Evolutionary conservation across 495 filamentous ascomycete genomes (phyloP).

Genomic region (Penicillium pulvis): DNA sequence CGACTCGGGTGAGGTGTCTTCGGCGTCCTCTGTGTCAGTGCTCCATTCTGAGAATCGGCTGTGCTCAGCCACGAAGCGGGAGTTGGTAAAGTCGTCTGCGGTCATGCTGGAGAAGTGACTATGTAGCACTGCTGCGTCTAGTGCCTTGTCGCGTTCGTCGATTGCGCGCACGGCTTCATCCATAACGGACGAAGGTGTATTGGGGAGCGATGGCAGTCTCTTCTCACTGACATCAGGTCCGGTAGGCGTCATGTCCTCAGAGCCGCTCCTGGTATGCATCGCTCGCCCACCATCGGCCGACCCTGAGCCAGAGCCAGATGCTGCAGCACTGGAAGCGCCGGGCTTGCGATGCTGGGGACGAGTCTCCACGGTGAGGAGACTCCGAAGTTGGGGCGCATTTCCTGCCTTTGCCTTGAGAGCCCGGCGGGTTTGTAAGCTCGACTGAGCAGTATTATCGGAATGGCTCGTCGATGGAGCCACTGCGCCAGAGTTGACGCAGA

Average conservation of each 20-base stretch:
- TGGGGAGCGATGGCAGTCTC: constrained; percentile 48
- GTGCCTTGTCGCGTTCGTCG: constrained; percentile 36
- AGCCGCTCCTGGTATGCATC: constrained; percentile 9
- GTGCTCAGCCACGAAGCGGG: constrained; percentile 30
- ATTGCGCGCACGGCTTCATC: constrained; percentile 48
- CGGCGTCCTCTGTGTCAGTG: constrained; percentile 37
- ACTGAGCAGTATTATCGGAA: constrained; percentile 7
- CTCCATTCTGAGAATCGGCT: constrained; percentile 55
- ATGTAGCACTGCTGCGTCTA: constrained; percentile 36
- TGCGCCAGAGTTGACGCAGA: constrained; percentile 16
- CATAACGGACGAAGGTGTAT: constrained; percentile 51
- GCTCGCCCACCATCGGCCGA: constrained; percentile 15
- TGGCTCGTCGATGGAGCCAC: constrained; percentile 12
- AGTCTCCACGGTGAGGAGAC: constrained; percentile 33
- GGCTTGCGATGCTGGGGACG: constrained; percentile 18
- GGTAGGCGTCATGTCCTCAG: constrained; percentile 33
- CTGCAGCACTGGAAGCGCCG: constrained; percentile 8
- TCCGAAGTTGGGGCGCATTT: constrained; percentile 19
- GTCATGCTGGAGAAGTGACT: constrained; percentile 51
- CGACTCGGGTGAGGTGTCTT: constrained; percentile 40
- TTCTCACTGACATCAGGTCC: constrained; percentile 37
- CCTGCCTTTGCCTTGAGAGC: constrained; percentile 28
- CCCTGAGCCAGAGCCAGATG: constrained; percentile 8
- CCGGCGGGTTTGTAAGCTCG: constrained; percentile 42
- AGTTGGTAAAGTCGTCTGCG: constrained; percentile 34